Percentiles rank a stretch among this genome's conserved stretches.
These are phyloP conservation scores for Zygotorulaspora sp. DNA, from an alignment of 805 yeast genomes.

Conservation along the genomic window DNA sequence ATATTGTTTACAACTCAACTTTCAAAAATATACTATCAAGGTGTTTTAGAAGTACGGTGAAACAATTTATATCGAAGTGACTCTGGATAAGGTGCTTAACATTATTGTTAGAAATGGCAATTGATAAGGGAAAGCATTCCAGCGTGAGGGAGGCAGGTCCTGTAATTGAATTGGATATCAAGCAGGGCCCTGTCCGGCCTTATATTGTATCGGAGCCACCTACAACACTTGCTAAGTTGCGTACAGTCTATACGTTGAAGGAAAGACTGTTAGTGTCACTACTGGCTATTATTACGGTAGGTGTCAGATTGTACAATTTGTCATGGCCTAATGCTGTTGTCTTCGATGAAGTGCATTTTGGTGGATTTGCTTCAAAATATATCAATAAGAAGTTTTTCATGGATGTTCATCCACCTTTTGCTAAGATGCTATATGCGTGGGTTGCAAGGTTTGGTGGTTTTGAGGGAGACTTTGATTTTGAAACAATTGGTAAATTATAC, in stretches of 20 bases:
- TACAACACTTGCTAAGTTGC: slow-evolving; percentile 36
- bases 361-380: slow-evolving; percentile 90
- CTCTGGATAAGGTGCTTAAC: background rate
- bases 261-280: slow-evolving; percentile 42
- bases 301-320: slow-evolving; percentile 59
- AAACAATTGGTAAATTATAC: slow-evolving; percentile 57
- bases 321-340: slow-evolving; percentile 76
- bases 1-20: too few species aligned
- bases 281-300: slow-evolving; percentile 48
- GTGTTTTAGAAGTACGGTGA: too few species aligned
- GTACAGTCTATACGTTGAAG: slow-evolving; percentile 37
- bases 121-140: slow-evolving; percentile 6
- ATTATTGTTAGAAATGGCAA: slow-evolving; percentile 6
- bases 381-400: slow-evolving; percentile 58
- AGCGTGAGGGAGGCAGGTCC: slow-evolving; percentile 20
- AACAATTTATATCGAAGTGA: too few species aligned
- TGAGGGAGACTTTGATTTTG: slow-evolving; percentile 64
- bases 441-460: slow-evolving; percentile 65
- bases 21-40: too few species aligned
- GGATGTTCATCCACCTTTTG: slow-evolving; percentile 79
- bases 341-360: slow-evolving; percentile 92
- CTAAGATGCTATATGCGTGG: slow-evolving; percentile 71
- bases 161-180: slow-evolving; percentile 43
- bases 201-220: slow-evolving; percentile 52
- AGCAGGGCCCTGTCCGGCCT: slow-evolving; percentile 50